A percentile compares a stretch with the other conserved stretches of the same genome.
Evolutionary conservation across 495 filamentous ascomycete species (phyloP).

Genomic region (Neurospora sublineolata): DNA sequence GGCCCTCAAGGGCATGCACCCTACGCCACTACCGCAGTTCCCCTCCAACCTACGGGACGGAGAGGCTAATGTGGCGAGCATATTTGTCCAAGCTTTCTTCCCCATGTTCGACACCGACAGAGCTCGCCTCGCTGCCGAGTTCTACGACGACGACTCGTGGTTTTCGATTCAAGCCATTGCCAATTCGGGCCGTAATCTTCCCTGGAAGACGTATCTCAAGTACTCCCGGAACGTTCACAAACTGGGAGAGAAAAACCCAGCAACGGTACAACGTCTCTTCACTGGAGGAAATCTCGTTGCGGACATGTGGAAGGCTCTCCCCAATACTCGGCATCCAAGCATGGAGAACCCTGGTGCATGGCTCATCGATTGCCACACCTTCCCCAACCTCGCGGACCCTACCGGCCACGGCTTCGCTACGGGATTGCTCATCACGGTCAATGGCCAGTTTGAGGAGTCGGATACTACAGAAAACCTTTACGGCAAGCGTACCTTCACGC

Average conservation of each 20-base stretch:
- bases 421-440: slow-evolving; percentile 67
- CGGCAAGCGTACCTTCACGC: slow-evolving; percentile 65
- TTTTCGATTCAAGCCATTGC: slow-evolving; percentile 70
- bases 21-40: slow-evolving; percentile 55
- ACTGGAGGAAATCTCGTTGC: slow-evolving; percentile 55
- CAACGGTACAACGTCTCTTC: slow-evolving; percentile 53
- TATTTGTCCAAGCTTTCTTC: slow-evolving; percentile 67
- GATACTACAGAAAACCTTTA: slow-evolving; percentile 39
- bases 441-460: slow-evolving; percentile 74
- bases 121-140: slow-evolving; percentile 43
- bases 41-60: slow-evolving; percentile 66
- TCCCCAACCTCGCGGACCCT: slow-evolving; percentile 61
- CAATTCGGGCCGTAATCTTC: slow-evolving; percentile 28
- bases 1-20: slow-evolving; percentile 23
- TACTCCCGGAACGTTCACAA: slow-evolving; percentile 70
- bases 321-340: slow-evolving; percentile 65
- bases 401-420: slow-evolving; percentile 48
- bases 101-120: slow-evolving; percentile 64
- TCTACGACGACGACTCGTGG: slow-evolving; percentile 68
- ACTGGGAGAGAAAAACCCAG: slow-evolving; percentile 41
- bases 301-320: slow-evolving; percentile 56
- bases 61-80: slow-evolving; percentile 53
- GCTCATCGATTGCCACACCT: slow-evolving; percentile 69
- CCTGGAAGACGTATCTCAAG: slow-evolving; percentile 68
- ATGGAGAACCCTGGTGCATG: slow-evolving; percentile 52